Percentiles rank a stretch among this genome's conserved stretches.
phyloP scores from a whole-genome alignment of 1,284 basidiomycete genomes.

The Coriolopsis trogii region DNA sequence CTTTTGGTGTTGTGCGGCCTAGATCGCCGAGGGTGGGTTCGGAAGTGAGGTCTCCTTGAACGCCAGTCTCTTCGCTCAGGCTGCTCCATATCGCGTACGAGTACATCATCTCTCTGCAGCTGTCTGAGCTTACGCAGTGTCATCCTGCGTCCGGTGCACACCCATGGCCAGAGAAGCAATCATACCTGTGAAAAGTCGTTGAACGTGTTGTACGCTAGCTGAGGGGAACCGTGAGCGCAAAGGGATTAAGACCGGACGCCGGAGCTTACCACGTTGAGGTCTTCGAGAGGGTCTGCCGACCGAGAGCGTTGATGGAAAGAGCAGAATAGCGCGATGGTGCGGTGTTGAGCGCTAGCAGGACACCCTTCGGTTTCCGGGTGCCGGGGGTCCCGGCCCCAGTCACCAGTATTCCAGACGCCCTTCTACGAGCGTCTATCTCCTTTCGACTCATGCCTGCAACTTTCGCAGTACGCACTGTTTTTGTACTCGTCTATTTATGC shows the following conservation, averaged over 20 bases:
- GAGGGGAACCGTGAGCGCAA: too few relatives aligned
- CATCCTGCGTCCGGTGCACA: neutral
- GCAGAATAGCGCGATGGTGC: constrained; percentile 61
- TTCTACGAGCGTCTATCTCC: too few relatives aligned
- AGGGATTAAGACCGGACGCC: too few relatives aligned
- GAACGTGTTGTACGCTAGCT: constrained; percentile 83
- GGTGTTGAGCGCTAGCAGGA: too few relatives aligned
- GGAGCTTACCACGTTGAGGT: constrained; percentile 61
- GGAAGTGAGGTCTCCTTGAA: constrained; percentile 54
- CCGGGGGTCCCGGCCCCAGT: too few relatives aligned
- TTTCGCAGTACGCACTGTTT: too few relatives aligned
- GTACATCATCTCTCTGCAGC: constrained; percentile 90
- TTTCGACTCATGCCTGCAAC: too few relatives aligned
- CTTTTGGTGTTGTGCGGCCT: constrained; percentile 78
- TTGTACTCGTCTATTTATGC: too few relatives aligned
- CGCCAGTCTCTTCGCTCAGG: constrained; percentile 65
- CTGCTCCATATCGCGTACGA: constrained; percentile 80
- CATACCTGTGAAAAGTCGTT: constrained; percentile 74
- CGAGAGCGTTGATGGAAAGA: constrained; percentile 53
- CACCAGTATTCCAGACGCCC: too few relatives aligned
- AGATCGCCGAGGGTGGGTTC: constrained; percentile 55
- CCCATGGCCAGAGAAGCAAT: neutral
- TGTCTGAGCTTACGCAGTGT: constrained; percentile 78
- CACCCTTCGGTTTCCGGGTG: too few relatives aligned
- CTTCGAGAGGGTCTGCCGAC: constrained; percentile 1